phyloP scores from a whole-genome alignment of 768 basidiomycete genomes.

The Boletus barrowsii region DNA sequence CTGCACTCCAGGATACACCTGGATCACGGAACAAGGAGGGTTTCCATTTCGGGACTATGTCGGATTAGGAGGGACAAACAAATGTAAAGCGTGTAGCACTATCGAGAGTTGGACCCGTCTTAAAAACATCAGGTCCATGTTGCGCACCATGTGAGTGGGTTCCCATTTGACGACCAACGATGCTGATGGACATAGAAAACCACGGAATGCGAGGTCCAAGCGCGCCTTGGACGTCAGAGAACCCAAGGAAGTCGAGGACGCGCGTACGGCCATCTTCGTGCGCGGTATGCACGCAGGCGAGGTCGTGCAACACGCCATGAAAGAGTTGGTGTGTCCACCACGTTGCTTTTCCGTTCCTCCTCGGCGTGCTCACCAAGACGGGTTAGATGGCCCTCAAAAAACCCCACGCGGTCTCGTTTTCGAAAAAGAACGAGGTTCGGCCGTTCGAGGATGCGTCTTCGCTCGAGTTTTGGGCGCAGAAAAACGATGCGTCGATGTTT shows the following conservation, averaged over 20 bases:
- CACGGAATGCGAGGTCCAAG: constrained; percentile 95
- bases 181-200: constrained; percentile 57
- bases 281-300: constrained; percentile 85
- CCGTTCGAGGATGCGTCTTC: constrained; percentile 85
- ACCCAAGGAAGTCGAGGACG: constrained; percentile 87
- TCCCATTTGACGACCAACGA: not conserved
- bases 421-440: constrained; percentile 86
- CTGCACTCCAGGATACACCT: too few relatives aligned
- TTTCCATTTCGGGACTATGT: too few relatives aligned
- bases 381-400: constrained; percentile 89
- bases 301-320: constrained; percentile 75
- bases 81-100: not conserved
- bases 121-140: constrained; percentile 11
- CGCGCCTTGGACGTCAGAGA: constrained; percentile 82
- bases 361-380: not conserved
- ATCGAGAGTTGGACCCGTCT: too few relatives aligned
- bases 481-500: constrained; percentile 94
- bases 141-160: constrained; percentile 30
- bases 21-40: too few relatives aligned
- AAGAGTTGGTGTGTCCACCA: constrained; percentile 67
- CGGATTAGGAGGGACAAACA: not conserved
- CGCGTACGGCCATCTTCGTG: constrained; percentile 86
- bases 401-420: constrained; percentile 87
- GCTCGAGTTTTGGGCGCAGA: constrained; percentile 87
- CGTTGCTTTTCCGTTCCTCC: not conserved